Base-by-base conservation (phyloP, 306 rosid genomes). In the Acacia melanoxylon region DNA sequence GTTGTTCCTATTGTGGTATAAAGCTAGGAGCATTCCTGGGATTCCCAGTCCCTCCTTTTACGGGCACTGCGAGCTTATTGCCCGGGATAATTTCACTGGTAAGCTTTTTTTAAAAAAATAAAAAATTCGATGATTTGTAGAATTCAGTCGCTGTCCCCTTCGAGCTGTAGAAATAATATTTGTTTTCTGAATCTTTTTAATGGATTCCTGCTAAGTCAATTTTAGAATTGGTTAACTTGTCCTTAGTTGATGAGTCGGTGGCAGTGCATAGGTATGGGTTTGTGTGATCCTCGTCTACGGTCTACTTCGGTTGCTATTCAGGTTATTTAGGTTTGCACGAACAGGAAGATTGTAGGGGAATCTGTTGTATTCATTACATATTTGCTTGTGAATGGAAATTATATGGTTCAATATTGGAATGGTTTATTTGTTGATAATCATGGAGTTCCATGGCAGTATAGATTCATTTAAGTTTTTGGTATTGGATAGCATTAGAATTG, bases 21-120 rank as follows among this genome's bases (percentile, higher is more conserved):
- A 58, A 17, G 93, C 90, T 4, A 59, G 11, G 46, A 71, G 54
- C 20, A 86, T 94, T 24, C 95, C 98, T 22, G 98, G 98, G 0
- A 93, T 88, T 44, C 91, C 92, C 2, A 83, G 63, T 35, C 76
- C 91, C 65, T 91, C 89, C 8, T 91, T 94, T 73, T 82, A 49
- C 17, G 97, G 92, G 25, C 94, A 91, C 88, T 72, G 13, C 83
- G 76, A 86, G 22, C 90, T 89, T 80, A 52, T 91, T 83, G 87
- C 91, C 81, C 84, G 85, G 72, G 65, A 81, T 75, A 89, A 74
- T 76, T 80, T 91, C 80, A 85, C 81, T 12, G 88, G 92, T 91
- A n/a, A n/a, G n/a, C n/a, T n/a, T n/a, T n/a, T n/a, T n/a, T n/a
- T n/a, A n/a, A n/a, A n/a, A n/a, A n/a, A n/a, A n/a, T n/a, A n/a